A percentile compares a stretch with the other conserved stretches of the same genome.
phyloP scores from a whole-genome alignment of 2,329 filamentous ascomycete genomes.

The Trichoderma oligosporum region DNA sequence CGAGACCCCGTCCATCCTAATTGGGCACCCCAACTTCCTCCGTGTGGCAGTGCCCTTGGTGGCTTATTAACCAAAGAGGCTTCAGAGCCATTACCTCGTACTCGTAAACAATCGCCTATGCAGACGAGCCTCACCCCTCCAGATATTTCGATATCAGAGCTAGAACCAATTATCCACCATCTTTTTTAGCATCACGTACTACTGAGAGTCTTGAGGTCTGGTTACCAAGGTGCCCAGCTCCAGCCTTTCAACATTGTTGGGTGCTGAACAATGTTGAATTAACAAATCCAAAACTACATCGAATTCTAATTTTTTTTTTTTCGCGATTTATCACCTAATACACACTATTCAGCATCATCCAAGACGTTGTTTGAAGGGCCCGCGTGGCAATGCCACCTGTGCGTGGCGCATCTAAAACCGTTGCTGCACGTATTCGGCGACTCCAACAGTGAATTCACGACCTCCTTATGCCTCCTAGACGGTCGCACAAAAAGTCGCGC shows the following conservation, averaged over 20 bases:
- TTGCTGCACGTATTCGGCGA: constrained; percentile 26
- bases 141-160: constrained; percentile 1
- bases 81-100: constrained; percentile 3
- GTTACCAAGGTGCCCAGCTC: neutral
- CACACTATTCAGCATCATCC: neutral
- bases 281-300: neutral
- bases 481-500: constrained; percentile 67
- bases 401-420: constrained; percentile 27
- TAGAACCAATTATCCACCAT: constrained; percentile 3
- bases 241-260: constrained; percentile 20
- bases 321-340: constrained; percentile 2
- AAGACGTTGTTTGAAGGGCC: constrained; percentile 19
- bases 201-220: neutral
- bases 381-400: constrained; percentile 32
- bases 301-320: too few species aligned
- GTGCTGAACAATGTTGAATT: constrained; percentile 13
- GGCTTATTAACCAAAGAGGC: constrained; percentile 10
- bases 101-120: constrained; percentile 13
- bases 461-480: constrained; percentile 56
- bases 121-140: constrained; percentile 10
- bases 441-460: constrained; percentile 25
- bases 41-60: neutral
- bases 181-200: neutral
- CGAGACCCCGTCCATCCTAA: constrained; percentile 2
- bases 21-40: neutral